Percentiles rank a stretch among this genome's conserved stretches.
Evolutionary conservation across 768 basidiomycete genomes (phyloP).

Genomic region (Leccinellum rugosiceps): DNA sequence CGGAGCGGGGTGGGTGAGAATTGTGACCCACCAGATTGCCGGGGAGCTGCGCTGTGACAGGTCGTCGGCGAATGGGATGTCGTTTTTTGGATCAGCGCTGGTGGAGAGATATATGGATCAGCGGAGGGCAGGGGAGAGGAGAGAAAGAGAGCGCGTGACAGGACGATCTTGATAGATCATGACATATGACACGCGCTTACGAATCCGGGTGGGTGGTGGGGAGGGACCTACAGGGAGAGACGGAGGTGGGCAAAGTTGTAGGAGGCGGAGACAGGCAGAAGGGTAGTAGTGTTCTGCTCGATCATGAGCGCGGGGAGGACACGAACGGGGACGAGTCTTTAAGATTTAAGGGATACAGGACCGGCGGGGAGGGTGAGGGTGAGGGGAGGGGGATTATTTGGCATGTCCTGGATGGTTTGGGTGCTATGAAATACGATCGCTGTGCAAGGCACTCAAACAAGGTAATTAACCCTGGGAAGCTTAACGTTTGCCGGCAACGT

Average conservation of each 20-base stretch:
- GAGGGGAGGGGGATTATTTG: background rate
- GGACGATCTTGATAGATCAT: conserved; percentile 32
- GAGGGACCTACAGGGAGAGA: conserved; percentile 49
- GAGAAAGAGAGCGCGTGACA: conserved; percentile 16
- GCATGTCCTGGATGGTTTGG: background rate
- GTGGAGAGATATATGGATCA: conserved; percentile 9
- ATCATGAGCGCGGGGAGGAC: conserved; percentile 44
- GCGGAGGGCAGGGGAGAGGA: conserved; percentile 1
- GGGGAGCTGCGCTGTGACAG: conserved; percentile 47
- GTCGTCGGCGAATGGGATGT: conserved; percentile 42
- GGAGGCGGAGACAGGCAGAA: conserved; percentile 42
- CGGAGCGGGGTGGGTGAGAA: conserved; percentile 14
- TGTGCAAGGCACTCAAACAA: conserved; percentile 32
- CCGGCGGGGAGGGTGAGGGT: conserved; percentile 10
- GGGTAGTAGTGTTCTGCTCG: conserved; percentile 42
- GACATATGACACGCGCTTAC: conserved; percentile 28
- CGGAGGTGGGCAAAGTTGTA: conserved; percentile 66
- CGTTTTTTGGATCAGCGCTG: conserved; percentile 41
- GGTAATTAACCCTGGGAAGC: conserved; percentile 34
- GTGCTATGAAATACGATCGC: conserved; percentile 33
- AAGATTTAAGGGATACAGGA: conserved; percentile 7
- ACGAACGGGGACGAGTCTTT: conserved; percentile 9
- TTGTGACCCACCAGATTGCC: conserved; percentile 42
- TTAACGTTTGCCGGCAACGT: conserved; percentile 34
- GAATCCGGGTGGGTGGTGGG: conserved; percentile 4